Evolutionary conservation across 2,329 filamentous ascomycete genomes (phyloP), one percentile per base, ranked within the genome.

Genomic region (Chaetomiaceae sp.): DNA sequence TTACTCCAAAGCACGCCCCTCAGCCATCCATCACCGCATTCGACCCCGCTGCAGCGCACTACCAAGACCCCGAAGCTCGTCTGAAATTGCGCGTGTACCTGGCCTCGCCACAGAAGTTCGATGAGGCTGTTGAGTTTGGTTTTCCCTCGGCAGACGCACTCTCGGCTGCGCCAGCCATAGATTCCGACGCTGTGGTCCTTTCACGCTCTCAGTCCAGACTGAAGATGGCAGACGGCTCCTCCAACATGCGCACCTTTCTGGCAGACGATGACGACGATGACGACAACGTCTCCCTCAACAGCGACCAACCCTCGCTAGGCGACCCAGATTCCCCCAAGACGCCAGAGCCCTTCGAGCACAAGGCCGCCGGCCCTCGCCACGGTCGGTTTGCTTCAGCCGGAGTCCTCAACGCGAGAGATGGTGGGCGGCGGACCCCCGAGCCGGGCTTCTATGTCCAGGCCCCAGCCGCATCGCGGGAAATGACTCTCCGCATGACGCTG

Each of bases 401-500:
- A 16, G 42, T 41, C 2, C 16, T 41, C 19, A 37, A 34, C 31
- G 42, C 41, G 0, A 45, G 50, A 17, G 59, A 57, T 7, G 16
- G 34, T 46, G 60, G 63, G 31, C 55, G 60, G 51, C 70, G 69
- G 54, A 58, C 61, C n/a, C 63, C 69, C 4, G 66, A 65, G 9
- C 39, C 30, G 13, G 65, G 63, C 33, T 73, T 73, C 51, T 76
- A 77, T 59, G 68, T 72, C 10, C 77, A 81, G 42, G 74, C 73
- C 5, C 70, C 79, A 2, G 71, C 76, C 0, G 76, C 78, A 30
- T 85, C 81, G 49, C 80, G 91, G 30, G 91, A 97, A 67, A 96
- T 96, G 91, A 97, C 93, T 3, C 71, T 97, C 43, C 87, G 91
- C 43, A 95, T 97, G 90, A 97, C 92, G 0, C 77, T 97, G 48